A percentile compares a stretch with the other conserved stretches of the same genome.
Evolutionary conservation across 306 rosid genomes (phyloP).

Genomic region (Pterocarpus macrocarpus): DNA sequence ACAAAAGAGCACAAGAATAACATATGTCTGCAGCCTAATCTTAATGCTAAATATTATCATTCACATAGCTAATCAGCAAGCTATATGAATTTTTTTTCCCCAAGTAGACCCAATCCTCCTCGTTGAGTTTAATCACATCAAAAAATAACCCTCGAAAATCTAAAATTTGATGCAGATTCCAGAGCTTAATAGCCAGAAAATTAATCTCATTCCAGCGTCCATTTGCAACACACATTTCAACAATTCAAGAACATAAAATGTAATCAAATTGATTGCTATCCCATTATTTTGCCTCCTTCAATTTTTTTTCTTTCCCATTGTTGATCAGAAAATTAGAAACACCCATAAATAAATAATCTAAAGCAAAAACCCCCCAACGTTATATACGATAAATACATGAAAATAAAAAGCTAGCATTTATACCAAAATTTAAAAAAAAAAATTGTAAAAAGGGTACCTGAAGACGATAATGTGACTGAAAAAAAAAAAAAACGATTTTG

Average conservation of each 20-base stretch:
- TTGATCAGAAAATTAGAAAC: not conserved
- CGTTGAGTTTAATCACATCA: not conserved
- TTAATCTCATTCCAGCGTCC: not conserved
- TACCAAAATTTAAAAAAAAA: not conserved
- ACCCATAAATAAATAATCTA: not conserved
- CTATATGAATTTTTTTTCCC: slow-evolving; percentile 1
- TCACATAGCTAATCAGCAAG: not conserved
- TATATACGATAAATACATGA: not conserved
- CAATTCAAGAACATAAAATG: slow-evolving; percentile 16
- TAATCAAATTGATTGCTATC: slow-evolving; percentile 5
- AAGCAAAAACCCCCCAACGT: not conserved
- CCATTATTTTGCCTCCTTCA: not conserved
- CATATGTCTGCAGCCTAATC: not conserved
- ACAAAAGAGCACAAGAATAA: not conserved
- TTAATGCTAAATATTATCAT: not conserved
- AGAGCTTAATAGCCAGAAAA: not conserved
- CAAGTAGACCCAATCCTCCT: not conserved
- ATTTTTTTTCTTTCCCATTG: not conserved
- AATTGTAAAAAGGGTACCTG: slow-evolving; percentile 34
- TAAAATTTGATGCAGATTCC: not conserved
- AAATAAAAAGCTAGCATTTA: not conserved
- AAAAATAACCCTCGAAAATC: not conserved
- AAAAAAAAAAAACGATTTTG: slow-evolving; percentile 10
- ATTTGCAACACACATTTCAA: slow-evolving; percentile 21
- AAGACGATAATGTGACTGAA: not conserved